These are phyloP conservation scores for Entophlyctis helioformis DNA, from an alignment of 192 early-diverging fungal genomes.

Conservation along the genomic window DNA sequence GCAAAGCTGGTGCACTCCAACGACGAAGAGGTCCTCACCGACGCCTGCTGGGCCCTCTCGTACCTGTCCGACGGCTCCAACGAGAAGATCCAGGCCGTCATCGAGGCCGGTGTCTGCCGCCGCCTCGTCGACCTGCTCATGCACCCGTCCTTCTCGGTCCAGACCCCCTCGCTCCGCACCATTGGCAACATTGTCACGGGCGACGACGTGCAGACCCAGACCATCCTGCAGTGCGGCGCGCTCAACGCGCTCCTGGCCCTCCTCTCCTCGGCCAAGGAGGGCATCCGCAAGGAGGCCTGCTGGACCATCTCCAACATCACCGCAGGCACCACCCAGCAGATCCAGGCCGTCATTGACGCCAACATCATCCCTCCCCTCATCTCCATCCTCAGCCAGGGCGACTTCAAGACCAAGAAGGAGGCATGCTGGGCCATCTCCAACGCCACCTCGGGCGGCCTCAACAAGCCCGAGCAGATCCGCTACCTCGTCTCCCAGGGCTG, in stretches of 20 bases:
- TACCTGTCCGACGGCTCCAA: conserved; percentile 95
- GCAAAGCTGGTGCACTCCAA: conserved; percentile 80
- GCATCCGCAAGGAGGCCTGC: conserved; percentile 96
- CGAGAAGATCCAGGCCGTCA: conserved; percentile 96
- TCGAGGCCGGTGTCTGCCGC: conserved; percentile 87
- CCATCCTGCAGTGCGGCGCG: conserved; percentile 83
- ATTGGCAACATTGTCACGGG: conserved; percentile 99
- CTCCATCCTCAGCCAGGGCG: conserved; percentile 70
- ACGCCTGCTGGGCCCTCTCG: conserved; percentile 99
- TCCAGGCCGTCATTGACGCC: conserved; percentile 89
- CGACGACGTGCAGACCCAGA: conserved; percentile 94
- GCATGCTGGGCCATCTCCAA: conserved; percentile 99
- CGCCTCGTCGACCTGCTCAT: conserved; percentile 87
- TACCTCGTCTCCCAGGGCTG: conserved; percentile 82
- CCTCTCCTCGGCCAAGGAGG: conserved; percentile 81
- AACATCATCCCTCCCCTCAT: conserved; percentile 88
- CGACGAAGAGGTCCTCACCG: conserved; percentile 93
- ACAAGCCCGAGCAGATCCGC: conserved; percentile 85
- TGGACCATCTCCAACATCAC: conserved; percentile 99
- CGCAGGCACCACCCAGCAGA: conserved; percentile 85
- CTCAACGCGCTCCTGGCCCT: conserved; percentile 70
- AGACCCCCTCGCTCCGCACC: conserved; percentile 93
- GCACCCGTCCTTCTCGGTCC: conserved; percentile 78
- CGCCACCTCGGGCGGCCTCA: conserved; percentile 82
- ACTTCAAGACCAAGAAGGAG: conserved; percentile 98